Percentiles rank a stretch among this genome's conserved stretches.
phyloP scores from a whole-genome alignment of 208 protist species.

The Leishmania amazonensis region DNA sequence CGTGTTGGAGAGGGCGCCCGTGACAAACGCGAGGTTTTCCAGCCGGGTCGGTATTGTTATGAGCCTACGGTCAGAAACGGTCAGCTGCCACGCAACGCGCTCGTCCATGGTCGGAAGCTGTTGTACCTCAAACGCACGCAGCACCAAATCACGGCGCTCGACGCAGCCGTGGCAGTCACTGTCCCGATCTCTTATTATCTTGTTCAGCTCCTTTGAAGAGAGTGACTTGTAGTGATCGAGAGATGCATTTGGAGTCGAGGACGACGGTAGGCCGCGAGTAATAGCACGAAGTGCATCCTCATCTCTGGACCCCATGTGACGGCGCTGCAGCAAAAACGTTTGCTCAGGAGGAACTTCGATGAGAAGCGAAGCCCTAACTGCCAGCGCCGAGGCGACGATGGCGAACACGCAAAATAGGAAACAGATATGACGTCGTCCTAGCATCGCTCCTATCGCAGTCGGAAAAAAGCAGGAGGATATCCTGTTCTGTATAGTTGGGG shows the following conservation, averaged over 20 bases:
- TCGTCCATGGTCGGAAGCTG: conserved; percentile 40
- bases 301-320: conserved; percentile 18
- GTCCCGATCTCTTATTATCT: conserved; percentile 43
- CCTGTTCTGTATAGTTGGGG: neutral
- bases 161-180: conserved; percentile 45
- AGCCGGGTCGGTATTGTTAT: conserved; percentile 8
- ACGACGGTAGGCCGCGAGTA: conserved; percentile 33
- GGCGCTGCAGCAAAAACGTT: conserved; percentile 41
- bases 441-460: neutral
- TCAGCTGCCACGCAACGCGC: conserved; percentile 45
- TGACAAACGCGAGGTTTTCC: conserved; percentile 29
- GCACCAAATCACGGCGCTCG: conserved; percentile 47
- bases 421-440: neutral
- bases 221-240: conserved; percentile 20
- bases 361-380: conserved; percentile 23
- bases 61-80: conserved; percentile 32
- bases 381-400: neutral
- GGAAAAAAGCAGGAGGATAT: neutral
- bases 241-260: conserved; percentile 10
- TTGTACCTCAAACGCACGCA: conserved; percentile 37
- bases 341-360: conserved; percentile 46
- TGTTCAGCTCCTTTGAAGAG: conserved; percentile 32
- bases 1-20: conserved; percentile 20
- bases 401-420: neutral
- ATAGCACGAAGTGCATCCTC: conserved; percentile 28